Base-by-base conservation (phyloP, 78 protist species). In the Dictyostelium firmibasis region DNA sequence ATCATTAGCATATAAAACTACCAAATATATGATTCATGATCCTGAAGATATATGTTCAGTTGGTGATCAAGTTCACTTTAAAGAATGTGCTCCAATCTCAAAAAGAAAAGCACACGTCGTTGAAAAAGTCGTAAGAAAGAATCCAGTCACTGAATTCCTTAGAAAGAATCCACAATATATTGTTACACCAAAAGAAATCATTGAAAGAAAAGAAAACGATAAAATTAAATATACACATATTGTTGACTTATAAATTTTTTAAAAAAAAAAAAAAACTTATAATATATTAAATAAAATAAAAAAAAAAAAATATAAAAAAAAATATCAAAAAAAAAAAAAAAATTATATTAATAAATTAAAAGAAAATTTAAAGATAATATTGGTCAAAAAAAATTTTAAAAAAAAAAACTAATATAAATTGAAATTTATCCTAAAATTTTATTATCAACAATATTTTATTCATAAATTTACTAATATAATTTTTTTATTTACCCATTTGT, bases 11-110 rank as follows among this genome's bases (percentile, higher is more conserved):
- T 64, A 78, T 16, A 79, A 81, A 50, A 76, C 23, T 8, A 88
- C 94, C 14, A 78, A 81, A 69, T 88, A 88, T 69, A 88, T 88
- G 94, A 88, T 88, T 33, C 87, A 88, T 82, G 94, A 88, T 36
- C 94, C 94, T 69, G 33, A 78, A 8, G 94, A 88, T 43, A 25
- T 67, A 16, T 78, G 88, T 50, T 10, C 44, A 16, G 86, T 88
- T 47, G 94, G 94, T 69, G 94, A 88, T 38, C 76, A 25, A 25
- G 94, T 88, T 81, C 83, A 88, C 14, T 33, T 88, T 64, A 64
- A 20, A 78, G 81, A 84, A 35, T 88, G 94, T 29, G 36, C 35
- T 47, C 94, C 94, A 81, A 31, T 81, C n/a, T 88, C 94, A 62
- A 88, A 88, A 36, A 88, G 86, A 81, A 88, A 88, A 43, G 5